Base-by-base conservation (phyloP, 2,329 filamentous ascomycete species). In the Ceratocystis albifundus region DNA sequence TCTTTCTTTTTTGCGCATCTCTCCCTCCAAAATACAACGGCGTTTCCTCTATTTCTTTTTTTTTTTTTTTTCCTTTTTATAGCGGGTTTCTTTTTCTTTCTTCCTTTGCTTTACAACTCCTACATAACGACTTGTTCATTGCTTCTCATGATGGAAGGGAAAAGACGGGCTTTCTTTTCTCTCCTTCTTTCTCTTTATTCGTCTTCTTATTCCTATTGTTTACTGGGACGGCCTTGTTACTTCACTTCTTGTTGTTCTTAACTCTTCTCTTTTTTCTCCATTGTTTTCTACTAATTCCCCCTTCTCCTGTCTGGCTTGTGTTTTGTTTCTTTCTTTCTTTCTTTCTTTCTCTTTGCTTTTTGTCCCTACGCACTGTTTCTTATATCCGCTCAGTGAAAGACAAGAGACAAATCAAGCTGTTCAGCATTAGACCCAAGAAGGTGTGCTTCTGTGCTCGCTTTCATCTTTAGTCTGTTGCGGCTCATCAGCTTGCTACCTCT, bases 11-110 rank as follows among this genome's bases (percentile, higher is more conserved):
- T 41, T 41, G 44, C 36, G 7, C 30, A 15, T 66, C 22, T 64
- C 20, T 57, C n/a, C n/a, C 28, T 28, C 50, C 5, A 50, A 57
- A 62, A 62, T 41, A 41, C 36, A 41, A 41, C 32, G 41, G 41
- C 17, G 41, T 62, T 62, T 62, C 45, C 64, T 57, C 32, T 22
- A 20, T 50, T n/a, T 41, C 50, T 63, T 22, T 22, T 25, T 48
- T 62, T 50, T 50, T 50, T n/a, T n/a, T n/a, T 41, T 59, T 63
- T 22, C 30, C 32, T 48, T 62, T 50, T 50, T 50, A 12, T 20
- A 57, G 61, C 32, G 20, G 32, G 41, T 41, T 41, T 41, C 10
- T 41, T 41, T 53, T 53, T 53, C 48, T 53, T 63, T 59, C 30
- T 63, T 66, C 20, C 41, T 57, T 63, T 20, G 48, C 44, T 55